Conservation (phyloP, 345 rosid species). For the Hibiscus mutabilis region DNA sequence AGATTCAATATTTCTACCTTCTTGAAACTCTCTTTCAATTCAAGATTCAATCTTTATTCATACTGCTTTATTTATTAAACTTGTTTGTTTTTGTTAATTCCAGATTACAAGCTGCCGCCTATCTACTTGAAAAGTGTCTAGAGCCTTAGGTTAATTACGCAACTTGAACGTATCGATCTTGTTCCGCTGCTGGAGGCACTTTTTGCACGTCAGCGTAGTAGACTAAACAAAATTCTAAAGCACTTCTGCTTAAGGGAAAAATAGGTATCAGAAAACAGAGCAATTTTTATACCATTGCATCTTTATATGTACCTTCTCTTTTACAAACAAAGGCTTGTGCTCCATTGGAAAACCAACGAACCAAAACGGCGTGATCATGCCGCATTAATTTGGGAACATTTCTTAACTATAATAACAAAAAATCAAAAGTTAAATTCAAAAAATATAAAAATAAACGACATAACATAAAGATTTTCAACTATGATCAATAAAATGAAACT, state of each 20-base stretch:
- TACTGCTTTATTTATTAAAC: too few species aligned
- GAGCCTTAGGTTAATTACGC: too few species aligned
- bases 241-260: not conserved
- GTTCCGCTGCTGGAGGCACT: not conserved
- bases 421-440: not conserved
- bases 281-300: too few species aligned
- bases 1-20: too few species aligned
- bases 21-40: too few species aligned
- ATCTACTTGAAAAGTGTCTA: too few species aligned
- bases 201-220: not conserved
- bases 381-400: conserved; percentile 41
- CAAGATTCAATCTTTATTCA: too few species aligned
- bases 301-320: conserved; percentile 40
- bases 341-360: conserved; percentile 53
- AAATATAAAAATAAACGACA: not conserved
- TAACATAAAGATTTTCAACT: not conserved
- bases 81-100: too few species aligned
- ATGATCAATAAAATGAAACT: not conserved
- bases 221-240: not conserved
- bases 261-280: too few species aligned
- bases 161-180: too few species aligned
- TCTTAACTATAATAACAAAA: conserved; percentile 42
- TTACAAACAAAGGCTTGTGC: conserved; percentile 29
- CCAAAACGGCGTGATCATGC: conserved; percentile 42
- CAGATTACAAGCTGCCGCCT: too few species aligned